Evolutionary conservation across 306 rosid genomes (phyloP), one percentile per base, ranked within the genome.

Genomic region (Gleditsia sinensis): DNA sequence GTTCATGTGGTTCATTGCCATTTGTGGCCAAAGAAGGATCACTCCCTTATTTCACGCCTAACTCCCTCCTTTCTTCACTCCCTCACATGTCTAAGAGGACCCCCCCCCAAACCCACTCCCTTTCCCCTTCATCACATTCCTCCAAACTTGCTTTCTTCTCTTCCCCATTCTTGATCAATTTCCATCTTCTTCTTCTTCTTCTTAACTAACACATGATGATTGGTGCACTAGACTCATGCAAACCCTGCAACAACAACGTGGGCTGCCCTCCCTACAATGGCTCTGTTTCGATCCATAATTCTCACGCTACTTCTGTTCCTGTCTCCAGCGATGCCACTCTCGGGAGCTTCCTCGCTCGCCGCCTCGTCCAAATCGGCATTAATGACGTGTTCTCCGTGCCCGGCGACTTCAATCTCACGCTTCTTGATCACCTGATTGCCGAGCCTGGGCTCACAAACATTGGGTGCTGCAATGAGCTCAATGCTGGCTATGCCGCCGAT

Each of bases 391-490:
- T 86, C 67, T 24, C 85, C 0, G 87, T 82, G 21, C 87, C 87
- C 0, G 85, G 89, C 1, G 87, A 86, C 65, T 86, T 86, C 58
- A 85, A 86, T 57, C 77, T 86, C 3, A 82, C 83, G 21, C 79
- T 85, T 7, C 83, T 85, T 2, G 85, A 82, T 24, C 83, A 79
- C 74, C 85, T 85, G 43, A 82, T 85, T 16, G 87, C 85, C 1
- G 87, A 85, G 61, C 83, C 87, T 0, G 71, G 77, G 23, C 87
- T 85, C 57, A 80, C 8, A 10, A 82, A 85, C 50, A 11, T 82
- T 19, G 87, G 87, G 0, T 86, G 85, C 55, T 82, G 87, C 74
- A 82, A 86, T n/a, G 89, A 82, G 70, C 89, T 86, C 73, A 86
- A 82, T 30, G 87, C 89, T 0, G 85, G 87, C 9, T 82, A 85